These are phyloP conservation scores for Venturia pyrina DNA, from an alignment of 2,329 filamentous ascomycete genomes.

Conservation along the genomic window DNA sequence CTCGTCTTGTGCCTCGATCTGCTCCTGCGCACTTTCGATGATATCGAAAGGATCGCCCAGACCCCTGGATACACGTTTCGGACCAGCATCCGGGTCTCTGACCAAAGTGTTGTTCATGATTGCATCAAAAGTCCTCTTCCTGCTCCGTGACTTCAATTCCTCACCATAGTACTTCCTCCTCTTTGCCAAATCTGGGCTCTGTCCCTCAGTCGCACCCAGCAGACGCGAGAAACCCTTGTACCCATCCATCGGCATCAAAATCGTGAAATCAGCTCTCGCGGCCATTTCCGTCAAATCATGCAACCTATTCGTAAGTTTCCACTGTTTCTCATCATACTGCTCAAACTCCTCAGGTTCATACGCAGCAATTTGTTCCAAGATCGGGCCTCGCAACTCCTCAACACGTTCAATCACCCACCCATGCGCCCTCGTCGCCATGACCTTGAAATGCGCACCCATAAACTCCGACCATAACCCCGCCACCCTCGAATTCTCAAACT, in stretches of 20 bases:
- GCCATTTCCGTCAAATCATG: background rate
- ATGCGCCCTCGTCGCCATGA: slow-evolving; percentile 1
- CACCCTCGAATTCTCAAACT: background rate
- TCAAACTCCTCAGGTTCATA: background rate
- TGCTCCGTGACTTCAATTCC: background rate
- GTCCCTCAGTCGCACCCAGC: background rate
- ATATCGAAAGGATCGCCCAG: background rate
- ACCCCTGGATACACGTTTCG: background rate
- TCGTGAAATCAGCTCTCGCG: background rate
- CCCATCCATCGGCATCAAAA: slow-evolving; percentile 1
- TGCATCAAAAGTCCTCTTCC: background rate
- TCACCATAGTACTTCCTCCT: background rate
- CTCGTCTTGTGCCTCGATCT: background rate
- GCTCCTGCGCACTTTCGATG: background rate
- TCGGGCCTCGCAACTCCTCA: background rate
- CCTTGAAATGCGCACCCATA: background rate
- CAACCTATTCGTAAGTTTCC: slow-evolving; percentile 2
- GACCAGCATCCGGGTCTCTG: background rate
- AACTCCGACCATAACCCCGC: background rate
- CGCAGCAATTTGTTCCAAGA: background rate
- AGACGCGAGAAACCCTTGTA: background rate
- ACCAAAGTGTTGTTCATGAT: background rate
- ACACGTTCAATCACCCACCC: slow-evolving; percentile 3
- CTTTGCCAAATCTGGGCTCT: background rate
- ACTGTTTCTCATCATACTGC: background rate